Evolutionary conservation across 208 protist species (phyloP).

Genomic region (Trypanosoma caninum): DNA sequence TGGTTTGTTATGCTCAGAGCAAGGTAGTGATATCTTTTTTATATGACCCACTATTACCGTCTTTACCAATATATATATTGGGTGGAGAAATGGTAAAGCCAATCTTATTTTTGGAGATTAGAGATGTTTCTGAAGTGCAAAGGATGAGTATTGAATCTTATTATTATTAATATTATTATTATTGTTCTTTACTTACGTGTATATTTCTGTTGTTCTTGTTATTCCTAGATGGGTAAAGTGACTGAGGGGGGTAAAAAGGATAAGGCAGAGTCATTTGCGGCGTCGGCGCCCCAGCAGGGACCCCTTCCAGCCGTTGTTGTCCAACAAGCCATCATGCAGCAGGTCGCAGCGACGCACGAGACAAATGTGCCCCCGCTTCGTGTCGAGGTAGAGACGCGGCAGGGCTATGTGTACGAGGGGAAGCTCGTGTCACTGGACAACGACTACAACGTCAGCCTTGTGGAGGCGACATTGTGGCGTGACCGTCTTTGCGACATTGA

Average conservation of each 20-base stretch:
- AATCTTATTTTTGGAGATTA: too few relatives aligned
- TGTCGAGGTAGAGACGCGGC: constrained; percentile 79
- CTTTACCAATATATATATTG: too few relatives aligned
- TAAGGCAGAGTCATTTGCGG: constrained; percentile 2
- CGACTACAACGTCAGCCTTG: constrained; percentile 73
- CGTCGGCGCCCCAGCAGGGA: constrained; percentile 1
- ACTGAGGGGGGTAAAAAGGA: background rate
- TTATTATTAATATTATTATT: constrained; percentile 8
- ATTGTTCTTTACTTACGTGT: constrained; percentile 2
- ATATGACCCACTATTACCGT: too few relatives aligned
- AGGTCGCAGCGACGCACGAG: background rate
- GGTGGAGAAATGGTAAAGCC: too few relatives aligned
- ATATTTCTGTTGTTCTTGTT: constrained; percentile 20
- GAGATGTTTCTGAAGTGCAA: too few relatives aligned
- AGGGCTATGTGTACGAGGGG: constrained; percentile 81
- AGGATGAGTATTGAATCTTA: too few relatives aligned
- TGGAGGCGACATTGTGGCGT: constrained; percentile 52
- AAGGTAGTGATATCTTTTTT: too few relatives aligned
- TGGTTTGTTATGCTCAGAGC: too few relatives aligned
- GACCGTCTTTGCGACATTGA: constrained; percentile 63
- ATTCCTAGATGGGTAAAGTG: background rate
- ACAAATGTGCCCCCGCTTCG: constrained; percentile 20
- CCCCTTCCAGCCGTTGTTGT: constrained; percentile 23
- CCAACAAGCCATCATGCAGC: constrained; percentile 7
- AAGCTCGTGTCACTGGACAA: constrained; percentile 58